Evolutionary conservation across 257 asterid species (phyloP).

Genomic region (Marsdenia floribunda): DNA sequence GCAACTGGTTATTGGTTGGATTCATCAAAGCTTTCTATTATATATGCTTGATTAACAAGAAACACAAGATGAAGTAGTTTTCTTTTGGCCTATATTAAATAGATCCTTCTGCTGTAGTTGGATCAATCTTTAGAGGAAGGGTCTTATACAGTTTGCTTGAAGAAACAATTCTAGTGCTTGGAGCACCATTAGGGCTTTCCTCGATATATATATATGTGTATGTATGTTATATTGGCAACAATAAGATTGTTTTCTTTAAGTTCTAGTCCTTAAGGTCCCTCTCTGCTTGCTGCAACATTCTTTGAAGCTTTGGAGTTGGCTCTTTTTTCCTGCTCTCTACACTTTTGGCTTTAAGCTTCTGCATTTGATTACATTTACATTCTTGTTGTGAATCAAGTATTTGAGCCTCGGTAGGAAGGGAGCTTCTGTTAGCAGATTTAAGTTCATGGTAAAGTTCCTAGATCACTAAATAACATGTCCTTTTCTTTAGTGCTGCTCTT

Average conservation of each 20-base stretch:
- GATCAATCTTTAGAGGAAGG: background rate
- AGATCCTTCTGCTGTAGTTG: background rate
- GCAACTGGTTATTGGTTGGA: slow-evolving; percentile 8
- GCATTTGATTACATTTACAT: background rate
- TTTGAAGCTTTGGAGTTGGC: background rate
- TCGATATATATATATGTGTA: background rate
- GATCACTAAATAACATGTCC: background rate
- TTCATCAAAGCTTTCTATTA: background rate
- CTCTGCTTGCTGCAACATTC: background rate
- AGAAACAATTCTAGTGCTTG: background rate
- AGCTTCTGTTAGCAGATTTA: background rate
- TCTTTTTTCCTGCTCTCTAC: background rate
- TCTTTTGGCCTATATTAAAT: background rate
- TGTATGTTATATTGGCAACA: background rate
- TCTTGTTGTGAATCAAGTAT: background rate
- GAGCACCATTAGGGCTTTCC: background rate
- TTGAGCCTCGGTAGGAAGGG: background rate
- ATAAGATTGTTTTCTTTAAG: background rate
- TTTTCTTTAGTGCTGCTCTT: background rate
- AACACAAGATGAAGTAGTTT: background rate
- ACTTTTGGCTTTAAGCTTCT: background rate
- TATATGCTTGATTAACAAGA: slow-evolving; percentile 1
- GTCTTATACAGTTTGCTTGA: background rate
- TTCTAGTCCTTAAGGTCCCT: background rate
- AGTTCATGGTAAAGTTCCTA: background rate